Base-by-base conservation (phyloP, 192 early-diverging fungal species). In the Entomortierella chlamydospora region DNA sequence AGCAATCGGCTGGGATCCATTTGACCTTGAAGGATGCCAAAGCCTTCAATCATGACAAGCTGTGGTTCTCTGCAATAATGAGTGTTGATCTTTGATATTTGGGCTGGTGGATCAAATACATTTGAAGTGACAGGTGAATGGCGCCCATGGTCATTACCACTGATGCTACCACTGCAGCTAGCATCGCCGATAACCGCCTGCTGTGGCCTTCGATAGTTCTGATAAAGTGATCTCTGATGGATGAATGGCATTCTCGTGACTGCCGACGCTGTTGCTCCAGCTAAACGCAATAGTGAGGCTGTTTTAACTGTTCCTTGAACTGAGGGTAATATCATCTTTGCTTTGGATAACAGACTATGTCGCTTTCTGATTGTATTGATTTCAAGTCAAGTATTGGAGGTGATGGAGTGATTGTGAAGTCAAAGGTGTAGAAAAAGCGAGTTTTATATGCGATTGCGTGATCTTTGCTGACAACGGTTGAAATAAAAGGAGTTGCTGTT, bases 1-100 rank as follows among this genome's bases (percentile, higher is more conserved):
- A 78, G 63, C 30, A 78, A 5, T 9, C 74, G 67, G 54, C 74
- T 78, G 26, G 61, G 13, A 39, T 78, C 74, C 74, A 78, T 78
- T n/a, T 70, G 60, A 0, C 74, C 74, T 31, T 78, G 74, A 26
- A 78, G 54, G 17, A 78, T 64, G 1, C 74, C 74, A 28, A 34
- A 63, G 2, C 42, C 74, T 26, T 78, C 74, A 13, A 78, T 64
- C 67, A 70, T 70, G 4, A 78, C 61, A 2, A 78, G 41, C 33
- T 78, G 74, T 4, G 74, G 74, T 20, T 78, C 74, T 17, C 74
- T 42, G 23, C 56, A 64, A 37, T 78, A 78, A 22, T 70, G 61
- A 2, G 60, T 64, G 23, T 70, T 45, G 57, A 78, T 78, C 9
- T n/a, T 45, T 0, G 74, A 78, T 51, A 70, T 64, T 20, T 70